Conservation (phyloP, 2,329 filamentous ascomycete genomes). For the Sordariomycetes sp. region DNA sequence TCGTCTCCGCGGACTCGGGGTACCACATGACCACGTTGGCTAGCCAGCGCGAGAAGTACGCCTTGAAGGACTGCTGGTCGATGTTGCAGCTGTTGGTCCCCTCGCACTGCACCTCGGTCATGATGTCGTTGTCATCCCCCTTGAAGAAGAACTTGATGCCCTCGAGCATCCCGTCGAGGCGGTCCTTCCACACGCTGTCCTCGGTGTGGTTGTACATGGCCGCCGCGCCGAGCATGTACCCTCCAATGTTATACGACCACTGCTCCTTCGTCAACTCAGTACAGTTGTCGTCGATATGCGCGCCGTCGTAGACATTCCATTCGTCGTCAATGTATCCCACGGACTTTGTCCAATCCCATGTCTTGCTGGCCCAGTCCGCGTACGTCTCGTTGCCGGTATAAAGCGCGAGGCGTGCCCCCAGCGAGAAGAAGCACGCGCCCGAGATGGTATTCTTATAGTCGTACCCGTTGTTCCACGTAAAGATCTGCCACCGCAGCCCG, state of each 20-base stretch:
- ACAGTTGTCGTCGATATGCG: conserved; percentile 42
- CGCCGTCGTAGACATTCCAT: conserved; percentile 51
- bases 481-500: conserved; percentile 76
- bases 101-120: conserved; percentile 56
- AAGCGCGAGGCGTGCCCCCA: conserved; percentile 54
- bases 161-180: conserved; percentile 42
- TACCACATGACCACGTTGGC: conserved; percentile 50
- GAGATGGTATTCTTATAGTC: conserved; percentile 61
- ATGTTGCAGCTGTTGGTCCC: conserved; percentile 44
- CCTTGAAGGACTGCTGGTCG: conserved; percentile 52
- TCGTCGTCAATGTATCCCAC: conserved; percentile 45
- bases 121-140: conserved; percentile 35
- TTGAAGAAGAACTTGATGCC: conserved; percentile 41
- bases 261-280: conserved; percentile 44
- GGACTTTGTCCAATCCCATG: conserved; percentile 55
- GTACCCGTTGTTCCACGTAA: conserved; percentile 68
- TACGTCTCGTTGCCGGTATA: conserved; percentile 73
- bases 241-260: conserved; percentile 58
- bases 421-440: conserved; percentile 48
- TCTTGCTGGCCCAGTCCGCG: conserved; percentile 59
- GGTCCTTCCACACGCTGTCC: conserved; percentile 39
- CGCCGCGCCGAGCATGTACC: conserved; percentile 51
- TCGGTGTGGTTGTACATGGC: conserved; percentile 54
- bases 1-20: conserved; percentile 37
- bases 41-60: conserved; percentile 48